Conservation (phyloP, 495 filamentous ascomycete genomes). For the Eremomyces bilateralis region DNA sequence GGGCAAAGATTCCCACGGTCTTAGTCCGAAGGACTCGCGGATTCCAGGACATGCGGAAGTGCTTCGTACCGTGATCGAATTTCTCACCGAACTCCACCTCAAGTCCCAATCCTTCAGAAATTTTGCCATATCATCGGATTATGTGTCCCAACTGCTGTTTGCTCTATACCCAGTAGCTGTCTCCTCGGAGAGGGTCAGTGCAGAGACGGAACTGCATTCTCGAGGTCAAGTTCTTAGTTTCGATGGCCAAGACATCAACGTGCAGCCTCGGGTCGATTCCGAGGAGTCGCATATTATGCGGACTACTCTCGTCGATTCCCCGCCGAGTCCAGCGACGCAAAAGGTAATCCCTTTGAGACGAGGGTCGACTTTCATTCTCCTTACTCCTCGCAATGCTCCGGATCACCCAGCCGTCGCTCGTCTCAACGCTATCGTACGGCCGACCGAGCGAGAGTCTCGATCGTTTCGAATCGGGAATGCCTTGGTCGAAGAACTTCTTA, state of each 20-base stretch:
- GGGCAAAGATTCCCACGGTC: not conserved
- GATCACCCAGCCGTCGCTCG: conserved; percentile 26
- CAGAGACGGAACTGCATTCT: conserved; percentile 65
- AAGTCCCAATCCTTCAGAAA: conserved; percentile 57
- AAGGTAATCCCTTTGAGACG: conserved; percentile 39
- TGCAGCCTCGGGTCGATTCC: conserved; percentile 38
- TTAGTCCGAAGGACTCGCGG: not conserved
- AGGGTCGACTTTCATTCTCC: conserved; percentile 73
- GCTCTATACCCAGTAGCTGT: conserved; percentile 71
- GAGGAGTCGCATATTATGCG: conserved; percentile 41
- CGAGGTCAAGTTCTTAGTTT: conserved; percentile 60
- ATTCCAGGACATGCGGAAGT: conserved; percentile 13
- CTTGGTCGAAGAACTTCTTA: conserved; percentile 51
- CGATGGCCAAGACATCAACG: conserved; percentile 64
- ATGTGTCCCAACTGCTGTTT: conserved; percentile 52
- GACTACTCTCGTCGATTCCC: conserved; percentile 39
- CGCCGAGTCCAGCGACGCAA: conserved; percentile 22
- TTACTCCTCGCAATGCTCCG: conserved; percentile 39
- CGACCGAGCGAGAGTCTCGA: conserved; percentile 26
- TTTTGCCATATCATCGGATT: conserved; percentile 54
- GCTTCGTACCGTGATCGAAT: conserved; percentile 52
- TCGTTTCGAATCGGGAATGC: conserved; percentile 36
- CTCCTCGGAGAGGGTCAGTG: conserved; percentile 56
- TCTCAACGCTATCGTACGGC: conserved; percentile 37
- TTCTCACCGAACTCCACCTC: conserved; percentile 53